Base-by-base conservation (phyloP, 73 alveolate species). In the Durusdinium trenchii region DNA sequence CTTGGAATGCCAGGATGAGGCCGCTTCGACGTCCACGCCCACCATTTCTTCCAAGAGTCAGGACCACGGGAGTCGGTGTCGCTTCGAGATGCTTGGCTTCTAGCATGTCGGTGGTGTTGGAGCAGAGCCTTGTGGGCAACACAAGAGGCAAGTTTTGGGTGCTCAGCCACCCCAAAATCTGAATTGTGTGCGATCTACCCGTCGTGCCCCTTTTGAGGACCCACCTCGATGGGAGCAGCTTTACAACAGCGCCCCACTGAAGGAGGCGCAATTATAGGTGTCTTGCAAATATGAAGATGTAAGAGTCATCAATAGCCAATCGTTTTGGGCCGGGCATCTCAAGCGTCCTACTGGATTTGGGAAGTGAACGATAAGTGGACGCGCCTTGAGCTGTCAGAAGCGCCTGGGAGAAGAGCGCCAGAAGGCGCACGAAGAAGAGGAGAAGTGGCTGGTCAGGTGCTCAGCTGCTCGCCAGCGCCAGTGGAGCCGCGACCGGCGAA, bases 321-420 rank as follows among this genome's bases (percentile, higher is more conserved):
- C 23, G 23, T 16, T 16, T 23, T 32, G 30, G 30, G 18, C 0
- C 73, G 30, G 23, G 69, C 69, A 57, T 57, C 32, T 57, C 12
- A 57, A 57, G 69, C 61, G 26, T 71, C 12, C 52, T 12, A 0
- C 6, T 48, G 16, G 51, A 10, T 35, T 1, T 20, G 28, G 30
- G 6, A 73, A 73, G 51, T 35, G 45, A 67, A 67, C n/a, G 18
- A 67, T 43, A 67, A 67, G 46, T 23, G 9, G 45, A 1, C 23
- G 76, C n/a, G 38, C 28, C n/a, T n/a, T n/a, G n/a, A 9, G 60
- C 89, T 50, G 86, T 16, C 97, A 91, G 97, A 91, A 91, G 64
- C 97, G 97, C 2, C 87, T 91, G 46, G 97, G 97, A 38, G 89
- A 91, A 64, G 97, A 91, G 54, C 97, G 97, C n/a, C 67, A 69